phyloP scores from a whole-genome alignment of 495 filamentous ascomycete species.

The Emericellopsis terricola region DNA sequence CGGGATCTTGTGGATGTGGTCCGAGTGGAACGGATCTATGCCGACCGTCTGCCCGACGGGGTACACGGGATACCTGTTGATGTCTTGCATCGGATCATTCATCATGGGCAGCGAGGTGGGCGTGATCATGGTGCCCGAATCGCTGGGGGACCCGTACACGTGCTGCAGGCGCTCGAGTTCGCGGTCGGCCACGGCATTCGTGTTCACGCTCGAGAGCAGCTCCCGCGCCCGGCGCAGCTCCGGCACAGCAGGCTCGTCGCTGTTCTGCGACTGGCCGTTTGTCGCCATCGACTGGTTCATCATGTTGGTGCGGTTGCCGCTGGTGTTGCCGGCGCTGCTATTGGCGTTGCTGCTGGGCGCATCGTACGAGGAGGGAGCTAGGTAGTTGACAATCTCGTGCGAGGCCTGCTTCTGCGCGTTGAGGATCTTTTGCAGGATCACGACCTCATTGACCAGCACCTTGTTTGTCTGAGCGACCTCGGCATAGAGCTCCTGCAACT shows the following conservation, averaged over 20 bases:
- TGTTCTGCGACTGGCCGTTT: constrained; percentile 17
- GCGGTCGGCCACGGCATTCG: constrained; percentile 59
- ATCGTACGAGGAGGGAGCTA: constrained; percentile 28
- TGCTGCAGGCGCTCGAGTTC: constrained; percentile 60
- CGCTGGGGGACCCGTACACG: constrained; percentile 42
- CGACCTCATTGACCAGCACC: constrained; percentile 71
- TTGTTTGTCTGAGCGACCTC: constrained; percentile 74
- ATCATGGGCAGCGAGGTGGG: constrained; percentile 15
- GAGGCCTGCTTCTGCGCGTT: constrained; percentile 45
- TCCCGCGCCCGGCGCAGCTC: constrained; percentile 83
- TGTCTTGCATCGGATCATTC: constrained; percentile 38
- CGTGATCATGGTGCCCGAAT: constrained; percentile 12
- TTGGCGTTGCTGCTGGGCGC: constrained; percentile 23
- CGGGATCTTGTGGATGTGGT: constrained; percentile 85
- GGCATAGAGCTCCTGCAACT: constrained; percentile 66
- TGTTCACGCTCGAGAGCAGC: constrained; percentile 62
- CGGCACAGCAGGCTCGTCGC: constrained; percentile 57
- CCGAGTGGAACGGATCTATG: constrained; percentile 87
- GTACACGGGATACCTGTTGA: constrained; percentile 64
- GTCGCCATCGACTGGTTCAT: constrained; percentile 1
- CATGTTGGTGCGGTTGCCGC: too few relatives aligned
- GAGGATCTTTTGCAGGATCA: constrained; percentile 77
- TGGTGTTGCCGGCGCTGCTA: too few relatives aligned
- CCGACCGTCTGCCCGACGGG: constrained; percentile 77
- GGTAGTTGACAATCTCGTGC: constrained; percentile 29